Conservation (phyloP, 2,329 filamentous ascomycete genomes). For the Knufia petricola region DNA sequence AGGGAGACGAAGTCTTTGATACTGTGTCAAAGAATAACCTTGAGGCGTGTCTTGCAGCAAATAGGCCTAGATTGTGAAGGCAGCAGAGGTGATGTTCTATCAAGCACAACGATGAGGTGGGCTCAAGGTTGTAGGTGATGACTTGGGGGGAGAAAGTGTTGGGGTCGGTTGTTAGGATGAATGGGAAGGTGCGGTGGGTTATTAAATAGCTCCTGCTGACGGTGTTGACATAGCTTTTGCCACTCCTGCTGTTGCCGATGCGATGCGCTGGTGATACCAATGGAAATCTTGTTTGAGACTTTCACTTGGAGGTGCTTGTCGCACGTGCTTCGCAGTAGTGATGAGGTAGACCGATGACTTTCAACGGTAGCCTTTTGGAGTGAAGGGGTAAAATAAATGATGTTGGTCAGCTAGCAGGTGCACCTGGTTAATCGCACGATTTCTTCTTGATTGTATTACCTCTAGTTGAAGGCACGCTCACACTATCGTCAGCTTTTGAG, state of each 20-base stretch:
- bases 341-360: no score
- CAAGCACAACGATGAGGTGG: not conserved
- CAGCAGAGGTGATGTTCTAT: not conserved
- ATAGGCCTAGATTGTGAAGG: not conserved
- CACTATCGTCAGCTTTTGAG: no score
- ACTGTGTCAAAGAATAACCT: not conserved
- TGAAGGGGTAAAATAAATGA: no score
- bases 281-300: not conserved
- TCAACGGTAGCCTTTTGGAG: no score
- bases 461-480: no score
- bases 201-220: not conserved
- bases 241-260: not conserved
- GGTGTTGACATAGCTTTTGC: not conserved
- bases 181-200: no score
- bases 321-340: not conserved
- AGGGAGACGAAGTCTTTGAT: not conserved
- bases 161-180: no score
- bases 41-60: not conserved
- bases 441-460: no score
- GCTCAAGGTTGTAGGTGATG: not conserved
- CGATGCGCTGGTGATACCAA: not conserved
- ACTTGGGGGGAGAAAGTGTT: not conserved
- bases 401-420: no score
- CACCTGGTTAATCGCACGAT: no score
- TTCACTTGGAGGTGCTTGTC: not conserved